Evolutionary conservation across 495 filamentous ascomycete species (phyloP), one percentile per base, ranked within the genome.

Genomic region (Penicillium fimorum): DNA sequence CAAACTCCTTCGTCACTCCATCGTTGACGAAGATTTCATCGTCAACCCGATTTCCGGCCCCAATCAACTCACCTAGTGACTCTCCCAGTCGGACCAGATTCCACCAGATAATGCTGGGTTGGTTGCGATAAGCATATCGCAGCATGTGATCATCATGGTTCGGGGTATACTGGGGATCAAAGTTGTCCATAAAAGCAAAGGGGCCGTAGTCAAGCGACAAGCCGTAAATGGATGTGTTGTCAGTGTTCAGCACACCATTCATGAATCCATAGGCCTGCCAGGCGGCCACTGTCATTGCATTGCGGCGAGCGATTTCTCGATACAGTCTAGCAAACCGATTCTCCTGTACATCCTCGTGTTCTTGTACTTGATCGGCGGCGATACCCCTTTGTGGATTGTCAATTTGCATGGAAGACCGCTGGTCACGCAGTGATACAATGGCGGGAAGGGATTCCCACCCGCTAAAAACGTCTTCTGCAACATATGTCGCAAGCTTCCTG

Each of bases 231-330:
- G 90, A 95, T 0, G 93, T 98, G 67, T 98, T 98, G 68, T 98
- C 94, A 0, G 94, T 97, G 64, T 96, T 93, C 32, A 98, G 76
- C 20, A 98, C 94, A 17, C 94, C 94, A 65, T 98, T 98, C 81
- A 93, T 97, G 73, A 98, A 98, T 12, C 89, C 94, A 72, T 96
- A 97, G 20, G 90, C 90, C 72, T 98, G 94, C 94, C 94, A 98
- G 53, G 85, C 83, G 11, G 94, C 94, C 1, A 97, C 92, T 0
- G 89, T 96, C 40, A 83, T 79, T 1, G 94, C 94, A 64, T 97
- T 98, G 44, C 89, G 82, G 1, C 89, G 86, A 15, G 84, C 84
- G 47, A 98, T 87, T 62, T 95, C 92, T 47, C 94, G 83, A 70
- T 96, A 98, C 9, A 97, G 79, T 11, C 91, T 80, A 4, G 87